Evolutionary conservation across 805 yeast species (phyloP), one percentile per base, ranked within the genome.

Genomic region (Candida fluviatilis): DNA sequence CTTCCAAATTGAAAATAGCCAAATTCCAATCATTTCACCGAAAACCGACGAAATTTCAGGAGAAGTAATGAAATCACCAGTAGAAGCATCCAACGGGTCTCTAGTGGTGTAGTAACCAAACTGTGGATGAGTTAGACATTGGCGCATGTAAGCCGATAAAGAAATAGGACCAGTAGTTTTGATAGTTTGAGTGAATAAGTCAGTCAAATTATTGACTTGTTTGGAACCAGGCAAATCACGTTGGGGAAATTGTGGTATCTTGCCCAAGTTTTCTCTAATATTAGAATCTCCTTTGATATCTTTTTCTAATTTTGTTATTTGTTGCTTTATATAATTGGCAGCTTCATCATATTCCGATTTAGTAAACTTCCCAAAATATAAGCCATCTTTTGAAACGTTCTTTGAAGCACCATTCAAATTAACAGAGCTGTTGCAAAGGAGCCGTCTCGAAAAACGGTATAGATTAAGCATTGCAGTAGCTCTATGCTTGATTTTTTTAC

Each of bases 11-110:
- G 75, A 64, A 42, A 65, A 76, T 40, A 71, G 64, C 87, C 95
- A 87, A 4, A 87, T 62, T 0, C 93, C 95, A 41, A 84, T 70
- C 65, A 84, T 75, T 55, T 87, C 95, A 15, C 95, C 95, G 64
- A 86, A 87, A 63, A 86, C 82, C 28, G 85, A 86, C 5, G 91
- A 82, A 36, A 87, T 84, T 58, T 87, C 95, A 0, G 95, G 95
- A 0, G 91, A 82, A 0, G 95, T 87, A 36, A 82, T 71, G 56
- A 87, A 87, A 57, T 87, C 95, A 4, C 95, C 95, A 5, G 60
- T 55, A 29, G 48, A 58, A 2, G 52, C 32, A 23, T 83, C 86
- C 25, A 87, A 64, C 2, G 95, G 95, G 48, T 86, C 82, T 44
- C 80, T 64, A 3, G 85, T 81, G 16, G 88, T 82, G 54, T 87